Base-by-base conservation (phyloP, 257 asterid genomes). In the Jaltomata sinuosa region DNA sequence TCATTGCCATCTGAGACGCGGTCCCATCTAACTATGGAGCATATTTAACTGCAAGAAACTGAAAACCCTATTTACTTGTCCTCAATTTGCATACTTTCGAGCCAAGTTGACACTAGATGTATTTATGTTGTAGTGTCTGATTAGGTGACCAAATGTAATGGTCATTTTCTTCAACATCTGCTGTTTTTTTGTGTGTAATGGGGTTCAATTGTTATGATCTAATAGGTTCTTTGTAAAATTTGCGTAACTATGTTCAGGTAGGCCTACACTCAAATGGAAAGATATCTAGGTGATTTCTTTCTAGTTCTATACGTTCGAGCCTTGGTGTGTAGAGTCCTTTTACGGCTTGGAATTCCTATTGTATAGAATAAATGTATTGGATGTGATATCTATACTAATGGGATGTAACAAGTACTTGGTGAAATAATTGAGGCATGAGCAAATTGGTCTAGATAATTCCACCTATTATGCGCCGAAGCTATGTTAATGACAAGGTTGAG, bases 1-100 rank as follows among this genome's bases (percentile, higher is more conserved):
- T 69, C 74, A 54, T 82, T 85, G 91, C 83, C 91, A 85, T 86
- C 90, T 82, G 82, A 86, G 80, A 85, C 83, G 49, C 84, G 40
- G 61, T 38, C 78, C 83, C 74, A 87, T 85, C 86, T 89, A 87
- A 89, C 88, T 87, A 1, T 87, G 87, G 88, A 84, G 83, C 83
- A 42, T 59, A 42, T 84, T 91, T 84, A 85, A 90, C 90, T 83
- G 85, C 72, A 64, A 81, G 86, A 42, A 80, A 77, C 79, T 22
- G 55, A 64, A 31, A 36, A 84, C 81, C 49, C 29, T 34, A 0
- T 29, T 62, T n/a, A 50, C 85, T 61, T 59, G 50, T 80, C 79
- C 67, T 31, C 57, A 25, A 53, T 38, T 15, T 52, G 38, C 84
- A 27, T 34, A 38, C 68, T 82, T 49, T n/a, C 21, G 42, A 27